Base-by-base conservation (phyloP, 441 rosid genomes). In the Eutrema salsugineum region DNA sequence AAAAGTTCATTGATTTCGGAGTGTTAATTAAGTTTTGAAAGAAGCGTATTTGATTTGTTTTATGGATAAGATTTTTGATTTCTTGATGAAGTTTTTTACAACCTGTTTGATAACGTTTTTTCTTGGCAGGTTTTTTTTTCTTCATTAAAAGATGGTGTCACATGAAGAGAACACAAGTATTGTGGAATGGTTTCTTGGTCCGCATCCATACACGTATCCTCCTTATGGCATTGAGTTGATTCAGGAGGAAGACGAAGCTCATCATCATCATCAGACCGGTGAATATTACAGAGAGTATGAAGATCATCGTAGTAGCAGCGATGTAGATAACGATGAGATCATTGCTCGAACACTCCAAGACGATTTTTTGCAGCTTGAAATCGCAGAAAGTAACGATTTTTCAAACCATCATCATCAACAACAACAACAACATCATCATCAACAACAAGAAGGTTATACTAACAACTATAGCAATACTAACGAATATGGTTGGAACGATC, bases 331-430 rank as follows among this genome's bases (percentile, higher is more conserved):
- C 75, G 94, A 88, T 78, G 89, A 86, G 84, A 79, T 82, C 53
- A 84, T 86, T 73, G 89, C 90, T 1, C 81, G 82, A 62, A 71
- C 86, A 47, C 86, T 89, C 64, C 89, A 89, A 71, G 89, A 85
- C 61, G 92, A 87, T 59, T 83, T 85, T 77, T 87, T 88, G 22
- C 86, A 85, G 76, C 81, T 89, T 27, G 80, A 83, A 40, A 54
- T 89, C 36, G 77, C 81, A 30, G 94, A 87, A 68, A 63, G 63
- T 30, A 70, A 85, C 17, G 70, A 76, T 9, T 80, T 67, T 78
- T 75, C 83, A 1, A 70, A 76, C 66, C 60, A 75, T 22, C 76
- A 63, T 1, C 71, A 66, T 0, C 69, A 71, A 7, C 86, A 83
- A 22, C 78, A 68, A 8, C 76, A 66, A 0, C 69, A 71, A 7